Evolutionary conservation across 2,329 filamentous ascomycete genomes (phyloP).

Genomic region (Talaromyces sp.): DNA sequence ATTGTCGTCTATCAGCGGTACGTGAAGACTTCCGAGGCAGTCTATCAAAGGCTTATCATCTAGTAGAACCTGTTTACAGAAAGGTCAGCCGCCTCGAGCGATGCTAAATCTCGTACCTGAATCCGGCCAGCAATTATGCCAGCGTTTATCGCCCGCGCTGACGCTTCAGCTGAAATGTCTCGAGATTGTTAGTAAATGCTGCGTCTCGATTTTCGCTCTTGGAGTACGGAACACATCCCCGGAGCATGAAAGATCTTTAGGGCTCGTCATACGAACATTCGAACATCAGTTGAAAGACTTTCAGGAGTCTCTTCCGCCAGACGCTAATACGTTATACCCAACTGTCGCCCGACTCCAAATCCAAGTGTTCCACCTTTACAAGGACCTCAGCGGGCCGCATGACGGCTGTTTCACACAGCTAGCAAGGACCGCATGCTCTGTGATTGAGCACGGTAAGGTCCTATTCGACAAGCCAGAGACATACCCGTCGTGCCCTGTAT

Average conservation of each 20-base stretch:
- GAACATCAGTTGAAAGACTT: conserved; percentile 32
- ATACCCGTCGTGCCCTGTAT: conserved; percentile 21
- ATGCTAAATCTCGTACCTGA: conserved; percentile 32
- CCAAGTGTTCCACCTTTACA: conserved; percentile 32
- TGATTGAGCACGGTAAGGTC: conserved; percentile 24
- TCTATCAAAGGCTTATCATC: not conserved
- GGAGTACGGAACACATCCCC: conserved; percentile 32
- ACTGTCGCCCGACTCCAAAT: conserved; percentile 26
- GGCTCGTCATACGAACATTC: conserved; percentile 30
- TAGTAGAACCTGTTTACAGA: conserved; percentile 30
- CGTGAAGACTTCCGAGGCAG: not conserved
- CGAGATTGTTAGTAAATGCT: conserved; percentile 31
- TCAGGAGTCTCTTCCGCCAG: conserved; percentile 28
- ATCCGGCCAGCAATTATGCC: conserved; percentile 25
- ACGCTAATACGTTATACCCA: conserved; percentile 25
- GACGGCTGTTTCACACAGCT: conserved; percentile 22
- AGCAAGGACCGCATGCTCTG: conserved; percentile 22
- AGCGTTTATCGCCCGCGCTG: conserved; percentile 27
- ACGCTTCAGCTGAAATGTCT: conserved; percentile 33
- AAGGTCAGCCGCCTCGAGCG: conserved; percentile 31
- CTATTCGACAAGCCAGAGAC: conserved; percentile 16
- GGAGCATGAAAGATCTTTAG: conserved; percentile 34
- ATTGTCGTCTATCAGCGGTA: conserved; percentile 36
- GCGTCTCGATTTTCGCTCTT: conserved; percentile 30
- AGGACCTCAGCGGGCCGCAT: conserved; percentile 21